A percentile compares a stretch with the other conserved stretches of the same genome.
Conservation (phyloP, 2,329 filamentous ascomycete genomes). For the Alternaria sp. region DNA sequence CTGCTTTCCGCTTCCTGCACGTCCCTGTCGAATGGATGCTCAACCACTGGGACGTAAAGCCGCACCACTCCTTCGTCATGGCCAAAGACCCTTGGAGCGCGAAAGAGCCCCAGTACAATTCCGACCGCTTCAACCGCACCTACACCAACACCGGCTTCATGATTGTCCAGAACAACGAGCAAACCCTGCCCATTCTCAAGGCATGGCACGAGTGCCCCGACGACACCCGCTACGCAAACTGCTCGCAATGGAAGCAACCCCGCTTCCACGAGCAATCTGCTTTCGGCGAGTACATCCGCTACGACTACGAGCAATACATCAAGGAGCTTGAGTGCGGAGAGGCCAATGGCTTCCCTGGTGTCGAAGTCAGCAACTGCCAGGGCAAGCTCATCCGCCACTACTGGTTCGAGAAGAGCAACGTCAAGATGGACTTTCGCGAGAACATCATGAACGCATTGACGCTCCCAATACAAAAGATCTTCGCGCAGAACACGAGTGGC, state of each 20-base stretch:
- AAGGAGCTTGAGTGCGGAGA: slow-evolving; percentile 48
- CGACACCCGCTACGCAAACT: slow-evolving; percentile 43
- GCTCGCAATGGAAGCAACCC: slow-evolving; percentile 47
- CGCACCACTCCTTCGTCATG: slow-evolving; percentile 53
- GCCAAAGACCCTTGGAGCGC: slow-evolving; percentile 52
- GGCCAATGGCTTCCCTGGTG: slow-evolving; percentile 48
- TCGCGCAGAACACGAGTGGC: slow-evolving; percentile 36
- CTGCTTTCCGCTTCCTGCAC: slow-evolving; percentile 54
- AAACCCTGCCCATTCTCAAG: slow-evolving; percentile 57
- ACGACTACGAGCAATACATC: slow-evolving; percentile 47
- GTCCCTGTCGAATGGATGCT: slow-evolving; percentile 59
- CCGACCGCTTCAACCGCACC: slow-evolving; percentile 51
- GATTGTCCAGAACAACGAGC: slow-evolving; percentile 58
- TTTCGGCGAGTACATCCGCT: slow-evolving; percentile 49
- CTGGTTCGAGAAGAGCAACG: slow-evolving; percentile 46
- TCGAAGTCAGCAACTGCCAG: slow-evolving; percentile 43
- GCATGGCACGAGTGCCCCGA: slow-evolving; percentile 55
- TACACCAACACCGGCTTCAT: slow-evolving; percentile 62
- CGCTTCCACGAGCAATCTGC: slow-evolving; percentile 50
- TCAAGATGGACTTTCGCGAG: slow-evolving; percentile 43
- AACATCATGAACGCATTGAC: slow-evolving; percentile 49
- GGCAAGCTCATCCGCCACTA: slow-evolving; percentile 47
- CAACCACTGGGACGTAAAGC: slow-evolving; percentile 56
- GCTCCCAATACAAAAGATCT: slow-evolving; percentile 43
- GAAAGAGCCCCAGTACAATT: slow-evolving; percentile 46